Percentiles rank a stretch among this genome's conserved stretches.
Evolutionary conservation across 441 rosid genomes (phyloP).

Genomic region (Breynia disticha): DNA sequence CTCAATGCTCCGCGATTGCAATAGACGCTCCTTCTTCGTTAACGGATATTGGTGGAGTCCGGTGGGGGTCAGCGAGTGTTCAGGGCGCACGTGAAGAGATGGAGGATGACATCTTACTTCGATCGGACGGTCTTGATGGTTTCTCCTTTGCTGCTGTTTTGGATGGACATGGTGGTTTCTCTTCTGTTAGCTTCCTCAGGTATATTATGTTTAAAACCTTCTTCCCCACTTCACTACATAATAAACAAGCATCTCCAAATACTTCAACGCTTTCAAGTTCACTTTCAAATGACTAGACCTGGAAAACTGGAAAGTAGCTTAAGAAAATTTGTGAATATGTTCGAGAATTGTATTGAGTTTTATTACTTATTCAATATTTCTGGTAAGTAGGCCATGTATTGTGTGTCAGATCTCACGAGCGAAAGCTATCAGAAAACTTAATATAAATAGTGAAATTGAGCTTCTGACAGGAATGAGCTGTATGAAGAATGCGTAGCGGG

Average conservation of each 20-base stretch:
- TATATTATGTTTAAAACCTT: too few relatives aligned
- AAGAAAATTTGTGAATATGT: too few relatives aligned
- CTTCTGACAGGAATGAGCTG: constrained; percentile 58
- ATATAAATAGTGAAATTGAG: background rate
- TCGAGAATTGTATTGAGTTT: too few relatives aligned
- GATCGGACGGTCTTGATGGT: constrained; percentile 58
- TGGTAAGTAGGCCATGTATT: too few relatives aligned
- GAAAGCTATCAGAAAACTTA: too few relatives aligned
- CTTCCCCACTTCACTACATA: too few relatives aligned
- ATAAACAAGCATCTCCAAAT: too few relatives aligned
- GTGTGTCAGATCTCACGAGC: too few relatives aligned
- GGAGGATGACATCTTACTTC: constrained; percentile 67
- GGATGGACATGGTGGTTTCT: constrained; percentile 83
- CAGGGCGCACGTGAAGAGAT: constrained; percentile 82
- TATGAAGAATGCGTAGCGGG: constrained; percentile 68
- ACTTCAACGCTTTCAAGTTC: too few relatives aligned
- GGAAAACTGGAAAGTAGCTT: too few relatives aligned
- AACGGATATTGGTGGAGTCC: constrained; percentile 44
- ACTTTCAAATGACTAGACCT: too few relatives aligned
- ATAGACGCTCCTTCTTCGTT: constrained; percentile 67
- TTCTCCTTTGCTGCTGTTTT: constrained; percentile 84
- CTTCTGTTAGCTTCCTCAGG: constrained; percentile 77
- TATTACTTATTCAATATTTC: too few relatives aligned
- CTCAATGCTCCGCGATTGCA: constrained; percentile 71
- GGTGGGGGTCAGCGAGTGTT: constrained; percentile 63